Percentiles rank a stretch among this genome's conserved stretches.
Conservation (phyloP, 148 eudicot genomes). For the Fallopia convolvulus region DNA sequence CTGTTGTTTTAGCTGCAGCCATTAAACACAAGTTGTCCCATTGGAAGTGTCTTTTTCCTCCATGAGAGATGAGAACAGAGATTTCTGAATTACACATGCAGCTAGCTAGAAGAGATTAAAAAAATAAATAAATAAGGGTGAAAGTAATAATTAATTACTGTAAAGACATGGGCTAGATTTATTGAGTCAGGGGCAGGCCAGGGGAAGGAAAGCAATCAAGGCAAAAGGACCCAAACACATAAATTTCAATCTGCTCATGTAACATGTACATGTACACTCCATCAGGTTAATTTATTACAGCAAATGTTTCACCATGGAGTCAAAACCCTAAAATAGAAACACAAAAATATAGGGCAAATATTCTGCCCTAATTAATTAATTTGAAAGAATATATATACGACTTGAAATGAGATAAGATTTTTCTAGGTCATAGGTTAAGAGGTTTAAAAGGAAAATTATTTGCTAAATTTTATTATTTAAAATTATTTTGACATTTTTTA, state of each 20-base stretch:
- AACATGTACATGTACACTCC: background rate
- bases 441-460: no score
- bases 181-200: background rate
- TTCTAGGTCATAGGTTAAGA: no score
- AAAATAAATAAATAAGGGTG: background rate
- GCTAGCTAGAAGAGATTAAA: background rate
- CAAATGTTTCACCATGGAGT: background rate
- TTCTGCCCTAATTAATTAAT: background rate
- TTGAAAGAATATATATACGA: no score
- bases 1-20: background rate
- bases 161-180: background rate
- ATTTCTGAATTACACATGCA: background rate
- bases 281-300: background rate
- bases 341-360: background rate
- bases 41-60: background rate
- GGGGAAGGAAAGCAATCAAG: background rate
- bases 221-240: background rate
- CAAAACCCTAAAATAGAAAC: background rate
- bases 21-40: constrained; percentile 4
- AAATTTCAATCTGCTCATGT: background rate
- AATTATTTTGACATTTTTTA: no score
- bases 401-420: no score
- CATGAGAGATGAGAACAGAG: background rate
- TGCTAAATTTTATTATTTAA: no score
- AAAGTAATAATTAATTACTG: constrained; percentile 4